Conservation (phyloP, 202 grass and related monocot species). For the Hordeum pubiflorum region DNA sequence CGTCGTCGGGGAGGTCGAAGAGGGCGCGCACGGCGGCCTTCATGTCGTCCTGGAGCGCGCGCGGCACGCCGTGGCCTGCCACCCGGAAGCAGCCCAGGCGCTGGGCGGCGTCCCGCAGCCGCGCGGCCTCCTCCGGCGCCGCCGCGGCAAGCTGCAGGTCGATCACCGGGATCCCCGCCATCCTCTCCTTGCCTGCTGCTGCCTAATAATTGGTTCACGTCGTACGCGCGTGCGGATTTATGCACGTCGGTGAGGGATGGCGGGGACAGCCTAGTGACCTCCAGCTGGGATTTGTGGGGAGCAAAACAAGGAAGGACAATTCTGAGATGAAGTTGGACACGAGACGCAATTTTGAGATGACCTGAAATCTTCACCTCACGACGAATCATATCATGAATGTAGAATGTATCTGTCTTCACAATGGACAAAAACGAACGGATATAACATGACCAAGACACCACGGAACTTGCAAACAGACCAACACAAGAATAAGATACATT, state of each 20-base stretch:
- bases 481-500: neutral
- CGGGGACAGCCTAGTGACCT: neutral
- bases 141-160: neutral
- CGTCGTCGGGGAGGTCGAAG: slow-evolving; percentile 62
- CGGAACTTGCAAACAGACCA: neutral
- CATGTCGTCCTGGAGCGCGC: slow-evolving; percentile 46
- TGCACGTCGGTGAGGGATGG: neutral
- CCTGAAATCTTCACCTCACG: neutral
- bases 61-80: slow-evolving; percentile 35
- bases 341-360: neutral
- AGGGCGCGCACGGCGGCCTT: slow-evolving; percentile 60
- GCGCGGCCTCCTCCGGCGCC: neutral
- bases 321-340: neutral
- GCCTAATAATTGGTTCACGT: neutral
- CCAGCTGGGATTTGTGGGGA: neutral
- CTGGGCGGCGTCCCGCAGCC: neutral
- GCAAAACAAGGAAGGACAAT: neutral
- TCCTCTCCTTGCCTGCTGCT: neutral
- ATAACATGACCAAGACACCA: neutral
- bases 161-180: slow-evolving; percentile 8
- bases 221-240: neutral
- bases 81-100: slow-evolving; percentile 22
- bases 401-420: neutral
- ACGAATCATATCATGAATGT: neutral
- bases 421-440: neutral